Evolutionary conservation across 164 flowering plant species (phyloP).

Genomic region (Stephania cephalantha): DNA sequence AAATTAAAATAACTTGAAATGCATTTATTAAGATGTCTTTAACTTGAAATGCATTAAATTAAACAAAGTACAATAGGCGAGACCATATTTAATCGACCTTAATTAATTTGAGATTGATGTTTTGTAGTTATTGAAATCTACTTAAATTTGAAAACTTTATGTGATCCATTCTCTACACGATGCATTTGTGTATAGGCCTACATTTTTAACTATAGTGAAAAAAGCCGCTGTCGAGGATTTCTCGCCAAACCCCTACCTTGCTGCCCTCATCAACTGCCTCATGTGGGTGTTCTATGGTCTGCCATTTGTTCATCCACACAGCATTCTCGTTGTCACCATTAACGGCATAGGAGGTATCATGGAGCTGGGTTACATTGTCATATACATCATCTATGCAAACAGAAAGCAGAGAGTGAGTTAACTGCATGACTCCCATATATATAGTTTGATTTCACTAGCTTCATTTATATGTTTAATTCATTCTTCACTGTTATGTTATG

Average conservation of each 20-base stretch:
- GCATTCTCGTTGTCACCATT: constrained; percentile 37
- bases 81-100: too few species aligned
- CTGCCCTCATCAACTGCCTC: constrained; percentile 30
- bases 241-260: constrained; percentile 36
- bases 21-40: too few species aligned
- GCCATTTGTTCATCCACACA: constrained; percentile 40
- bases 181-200: constrained; percentile 27
- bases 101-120: too few species aligned
- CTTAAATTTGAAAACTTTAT: too few species aligned
- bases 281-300: constrained; percentile 42
- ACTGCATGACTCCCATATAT: constrained; percentile 4
- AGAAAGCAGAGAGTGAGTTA: constrained; percentile 31
- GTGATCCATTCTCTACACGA: background rate
- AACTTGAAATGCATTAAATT: too few species aligned
- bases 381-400: constrained; percentile 21
- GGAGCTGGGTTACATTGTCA: constrained; percentile 23
- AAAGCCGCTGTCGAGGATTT: constrained; percentile 28
- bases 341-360: constrained; percentile 30
- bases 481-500: background rate
- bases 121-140: too few species aligned
- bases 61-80: too few species aligned
- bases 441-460: background rate
- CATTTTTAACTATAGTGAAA: constrained; percentile 27
- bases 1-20: too few species aligned
- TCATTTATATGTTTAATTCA: background rate